Conservation (phyloP, 257 asterid species). For the Capsicum baccatum region DNA sequence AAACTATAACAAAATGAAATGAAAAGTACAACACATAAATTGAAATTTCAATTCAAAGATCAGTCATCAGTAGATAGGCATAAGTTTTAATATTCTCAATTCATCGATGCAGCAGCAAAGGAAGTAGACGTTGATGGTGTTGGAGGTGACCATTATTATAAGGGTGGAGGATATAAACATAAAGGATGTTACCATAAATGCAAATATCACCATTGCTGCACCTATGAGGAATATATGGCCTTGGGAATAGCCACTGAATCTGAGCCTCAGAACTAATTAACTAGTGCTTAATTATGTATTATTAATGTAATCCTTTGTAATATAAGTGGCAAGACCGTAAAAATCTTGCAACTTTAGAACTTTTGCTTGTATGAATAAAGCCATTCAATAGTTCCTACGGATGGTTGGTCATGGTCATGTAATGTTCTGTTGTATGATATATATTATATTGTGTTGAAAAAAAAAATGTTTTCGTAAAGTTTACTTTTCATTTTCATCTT, state of each 20-base stretch:
- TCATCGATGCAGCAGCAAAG: neutral
- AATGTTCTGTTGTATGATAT: slow-evolving; percentile 1
- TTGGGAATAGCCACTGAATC: too few species aligned
- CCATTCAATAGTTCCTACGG: neutral
- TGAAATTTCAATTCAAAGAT: neutral
- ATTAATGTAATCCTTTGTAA: neutral
- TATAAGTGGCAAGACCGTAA: neutral
- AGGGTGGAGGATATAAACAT: too few species aligned
- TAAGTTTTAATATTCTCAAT: neutral
- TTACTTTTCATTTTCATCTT: neutral
- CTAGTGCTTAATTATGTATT: neutral
- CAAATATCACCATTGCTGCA: neutral
- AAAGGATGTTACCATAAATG: neutral
- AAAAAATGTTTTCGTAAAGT: neutral
- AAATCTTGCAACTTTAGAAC: neutral
- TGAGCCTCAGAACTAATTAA: neutral
- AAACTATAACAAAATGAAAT: neutral
- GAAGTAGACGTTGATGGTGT: neutral
- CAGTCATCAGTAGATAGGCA: neutral
- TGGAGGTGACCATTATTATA: too few species aligned
- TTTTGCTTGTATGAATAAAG: slow-evolving; percentile 6
- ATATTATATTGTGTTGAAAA: neutral
- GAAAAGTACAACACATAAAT: neutral
- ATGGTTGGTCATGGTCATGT: neutral
- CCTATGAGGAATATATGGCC: neutral